Percentiles rank a stretch among this genome's conserved stretches.
These are phyloP conservation scores for Simplicillium sp. DNA, from an alignment of 2,329 filamentous ascomycete genomes.

Conservation along the genomic window DNA sequence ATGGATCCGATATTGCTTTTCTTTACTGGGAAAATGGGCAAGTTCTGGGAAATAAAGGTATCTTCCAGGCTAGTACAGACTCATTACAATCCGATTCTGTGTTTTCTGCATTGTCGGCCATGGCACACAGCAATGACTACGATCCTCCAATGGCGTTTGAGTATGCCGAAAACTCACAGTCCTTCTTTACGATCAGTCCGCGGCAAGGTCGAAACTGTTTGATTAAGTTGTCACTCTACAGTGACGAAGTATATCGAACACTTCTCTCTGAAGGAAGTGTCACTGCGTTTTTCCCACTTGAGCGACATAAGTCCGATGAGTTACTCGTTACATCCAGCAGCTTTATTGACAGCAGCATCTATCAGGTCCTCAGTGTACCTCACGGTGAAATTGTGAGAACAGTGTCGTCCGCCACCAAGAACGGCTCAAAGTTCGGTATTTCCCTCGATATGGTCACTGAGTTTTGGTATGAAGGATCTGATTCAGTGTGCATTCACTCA, in stretches of 20 bases:
- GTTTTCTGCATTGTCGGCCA: constrained; percentile 13
- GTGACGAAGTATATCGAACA: constrained; percentile 14
- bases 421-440: constrained; percentile 22
- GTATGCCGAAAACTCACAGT: constrained; percentile 21
- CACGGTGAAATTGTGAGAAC: constrained; percentile 11
- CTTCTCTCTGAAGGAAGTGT: constrained; percentile 18
- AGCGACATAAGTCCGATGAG: constrained; percentile 13
- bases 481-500: constrained; percentile 24
- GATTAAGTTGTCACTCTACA: constrained; percentile 21
- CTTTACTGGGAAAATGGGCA: constrained; percentile 15
- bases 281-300: constrained; percentile 16
- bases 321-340: constrained; percentile 26
- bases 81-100: constrained; percentile 18
- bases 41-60: constrained; percentile 14
- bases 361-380: constrained; percentile 21
- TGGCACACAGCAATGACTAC: constrained; percentile 12
- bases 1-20: constrained; percentile 25
- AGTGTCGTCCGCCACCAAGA: constrained; percentile 19
- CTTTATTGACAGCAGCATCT: constrained; percentile 27
- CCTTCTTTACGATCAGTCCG: constrained; percentile 22
- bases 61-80: constrained; percentile 20
- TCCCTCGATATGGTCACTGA: constrained; percentile 26
- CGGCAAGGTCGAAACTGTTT: constrained; percentile 22
- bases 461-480: constrained; percentile 28
- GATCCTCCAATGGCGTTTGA: constrained; percentile 21